Evolutionary conservation across 805 yeast genomes (phyloP), one percentile per base, ranked within the genome.

Genomic region (Grigorovia jiainica): DNA sequence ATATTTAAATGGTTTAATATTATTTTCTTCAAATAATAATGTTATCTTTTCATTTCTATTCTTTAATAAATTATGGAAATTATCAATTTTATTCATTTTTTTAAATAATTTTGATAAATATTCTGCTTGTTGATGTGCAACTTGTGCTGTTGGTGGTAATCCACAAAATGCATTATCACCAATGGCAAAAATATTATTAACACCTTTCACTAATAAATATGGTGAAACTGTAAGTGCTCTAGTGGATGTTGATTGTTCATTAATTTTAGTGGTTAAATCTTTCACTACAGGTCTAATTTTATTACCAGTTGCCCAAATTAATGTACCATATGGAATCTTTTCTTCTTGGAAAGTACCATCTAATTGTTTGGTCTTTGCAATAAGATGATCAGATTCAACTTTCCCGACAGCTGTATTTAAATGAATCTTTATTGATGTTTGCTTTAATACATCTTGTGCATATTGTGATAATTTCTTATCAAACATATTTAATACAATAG

Each of bases 281-380:
- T 79, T 71, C 40, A 82, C 72, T 31, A 89, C 67, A 35, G 77
- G 76, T 67, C 96, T 79, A 45, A 87, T 86, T 49, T 87, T 84
- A 67, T 87, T 87, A 68, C 97, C 97, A 45, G 95, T 89, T 42
- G 97, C 96, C 97, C 97, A 89, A 51, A 89, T 90, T 54, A 89
- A 75, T 57, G 87, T 73, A 59, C 97, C 97, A 64, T 87, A 89
- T 42, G 95, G 95, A 60, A 89, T 72, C 23, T 51, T 60, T 36
- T 60, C 60, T 55, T 65, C 70, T 24, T 75, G 76, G 48, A 79
- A 68, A 9, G 79, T 59, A 16, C 95, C 96, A 53, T 85, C 87
- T 30, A 78, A 75, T 31, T 71, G 63, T 54, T 85, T 86, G 41
- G 75, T 79, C 60, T 75, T 77, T 34, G 94, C 95, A 52, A 74